Evolutionary conservation across 2,329 filamentous ascomycete genomes (phyloP).

Genomic region (Penicillium thymicola): DNA sequence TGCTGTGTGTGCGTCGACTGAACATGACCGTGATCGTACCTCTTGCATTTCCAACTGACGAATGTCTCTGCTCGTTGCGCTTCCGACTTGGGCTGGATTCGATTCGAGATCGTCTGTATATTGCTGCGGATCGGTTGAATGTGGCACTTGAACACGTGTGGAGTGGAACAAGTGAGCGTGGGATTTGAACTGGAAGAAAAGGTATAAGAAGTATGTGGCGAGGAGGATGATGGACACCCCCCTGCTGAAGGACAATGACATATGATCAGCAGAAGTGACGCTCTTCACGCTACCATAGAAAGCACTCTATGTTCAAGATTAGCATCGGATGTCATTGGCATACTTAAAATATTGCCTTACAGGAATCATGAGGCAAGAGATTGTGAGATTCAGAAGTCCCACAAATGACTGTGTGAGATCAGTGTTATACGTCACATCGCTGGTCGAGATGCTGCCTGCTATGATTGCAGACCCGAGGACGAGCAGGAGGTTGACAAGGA

Average conservation of each 20-base stretch:
- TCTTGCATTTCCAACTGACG: constrained; percentile 13
- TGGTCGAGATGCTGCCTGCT: constrained; percentile 73
- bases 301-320: constrained; percentile 54
- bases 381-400: constrained; percentile 78
- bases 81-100: not conserved
- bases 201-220: constrained; percentile 3
- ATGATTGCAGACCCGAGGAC: constrained; percentile 87
- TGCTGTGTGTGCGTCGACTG: constrained; percentile 2
- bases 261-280: constrained; percentile 51
- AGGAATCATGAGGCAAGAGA: constrained; percentile 82
- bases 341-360: constrained; percentile 45
- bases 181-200: constrained; percentile 18
- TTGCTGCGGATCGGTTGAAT: not conserved
- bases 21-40: constrained; percentile 3
- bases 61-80: not conserved
- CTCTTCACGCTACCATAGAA: constrained; percentile 79
- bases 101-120: constrained; percentile 14
- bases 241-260: constrained; percentile 78
- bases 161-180: constrained; percentile 1
- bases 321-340: constrained; percentile 28
- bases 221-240: constrained; percentile 32
- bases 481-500: constrained; percentile 78
- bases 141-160: not conserved
- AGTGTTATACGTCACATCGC: constrained; percentile 89
- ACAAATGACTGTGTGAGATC: constrained; percentile 92